These are phyloP conservation scores for Verbascum thapsus DNA, from an alignment of 257 asterid genomes.

Conservation along the genomic window DNA sequence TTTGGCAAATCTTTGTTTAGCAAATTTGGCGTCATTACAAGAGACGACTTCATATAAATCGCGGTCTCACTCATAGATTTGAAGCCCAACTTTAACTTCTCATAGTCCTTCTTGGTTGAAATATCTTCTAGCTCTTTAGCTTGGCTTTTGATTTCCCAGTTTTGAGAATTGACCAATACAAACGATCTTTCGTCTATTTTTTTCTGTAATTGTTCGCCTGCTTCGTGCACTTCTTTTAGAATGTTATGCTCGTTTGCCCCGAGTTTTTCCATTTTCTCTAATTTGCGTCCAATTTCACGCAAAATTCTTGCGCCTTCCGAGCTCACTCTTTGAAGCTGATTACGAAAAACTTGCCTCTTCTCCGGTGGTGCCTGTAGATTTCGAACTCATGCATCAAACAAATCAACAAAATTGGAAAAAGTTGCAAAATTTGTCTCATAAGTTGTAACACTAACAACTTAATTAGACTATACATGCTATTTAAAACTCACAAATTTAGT, in stretches of 20 bases:
- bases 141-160: slow-evolving; percentile 57
- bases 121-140: slow-evolving; percentile 37
- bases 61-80: slow-evolving; percentile 53
- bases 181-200: slow-evolving; percentile 61
- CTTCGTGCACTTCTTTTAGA: slow-evolving; percentile 54
- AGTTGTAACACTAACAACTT: too few species aligned
- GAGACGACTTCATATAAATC: slow-evolving; percentile 38
- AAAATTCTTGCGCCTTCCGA: slow-evolving; percentile 57
- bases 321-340: slow-evolving; percentile 63
- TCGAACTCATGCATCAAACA: background rate
- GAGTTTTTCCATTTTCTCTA: slow-evolving; percentile 69
- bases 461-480: too few species aligned
- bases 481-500: too few species aligned
- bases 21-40: slow-evolving; percentile 17
- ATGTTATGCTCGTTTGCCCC: slow-evolving; percentile 28
- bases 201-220: slow-evolving; percentile 52
- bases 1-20: slow-evolving; percentile 25
- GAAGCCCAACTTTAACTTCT: slow-evolving; percentile 23
- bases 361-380: slow-evolving; percentile 65
- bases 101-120: slow-evolving; percentile 32
- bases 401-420: too few species aligned
- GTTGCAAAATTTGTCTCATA: too few species aligned
- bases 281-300: slow-evolving; percentile 56
- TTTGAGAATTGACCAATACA: slow-evolving; percentile 68
- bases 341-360: slow-evolving; percentile 62